Evolutionary conservation across 148 eudicot genomes (phyloP), one percentile per base, ranked within the genome.

Genomic region (Silene conica): DNA sequence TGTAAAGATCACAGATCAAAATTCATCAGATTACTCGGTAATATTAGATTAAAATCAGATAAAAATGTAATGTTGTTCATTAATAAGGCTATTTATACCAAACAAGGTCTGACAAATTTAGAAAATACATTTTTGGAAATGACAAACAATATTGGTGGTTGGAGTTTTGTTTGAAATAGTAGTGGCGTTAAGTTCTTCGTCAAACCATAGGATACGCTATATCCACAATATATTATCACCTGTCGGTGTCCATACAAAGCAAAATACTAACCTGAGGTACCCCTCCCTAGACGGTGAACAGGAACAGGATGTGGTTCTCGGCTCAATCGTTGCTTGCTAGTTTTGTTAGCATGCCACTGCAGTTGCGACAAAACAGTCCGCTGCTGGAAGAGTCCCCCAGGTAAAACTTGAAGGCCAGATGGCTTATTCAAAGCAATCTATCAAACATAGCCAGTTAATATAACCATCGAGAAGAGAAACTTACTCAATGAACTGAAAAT

Each of bases 311-410:
- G 83, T 20, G 71, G 70, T 54, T 80, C 84, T 77, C 82, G 85
- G 74, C 83, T 34, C 59, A 75, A 79, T 75, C 71, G 70, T 57
- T 82, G 76, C 20, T 83, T 68, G 38, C 62, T 52, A 25, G 74
- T 76, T 56, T 73, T 80, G 55, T 79, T 75, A 62, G 86, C 70
- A 80, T 65, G 87, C 93, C 96, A 77, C 73, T 87, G 92, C 61
- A 91, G 92, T 75, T 91, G 97, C 63, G 89, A 89, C 83, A 94
- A 81, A 76, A 91, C 93, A 79, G 98, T 94, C 50, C 93, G 96
- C 74, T 91, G 98, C 85, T 94, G 98, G 81, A 91, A 94, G 74
- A 91, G 84, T 69, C 98, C 97, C 79, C 98, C 98, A 72, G 97
- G 89, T 70, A 91, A 76, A 76, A 94, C 97, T 92, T 89, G 97